A percentile compares a stretch with the other conserved stretches of the same genome.
Conservation (phyloP, 148 eudicot species). For the Rhododendron griersonianum region DNA sequence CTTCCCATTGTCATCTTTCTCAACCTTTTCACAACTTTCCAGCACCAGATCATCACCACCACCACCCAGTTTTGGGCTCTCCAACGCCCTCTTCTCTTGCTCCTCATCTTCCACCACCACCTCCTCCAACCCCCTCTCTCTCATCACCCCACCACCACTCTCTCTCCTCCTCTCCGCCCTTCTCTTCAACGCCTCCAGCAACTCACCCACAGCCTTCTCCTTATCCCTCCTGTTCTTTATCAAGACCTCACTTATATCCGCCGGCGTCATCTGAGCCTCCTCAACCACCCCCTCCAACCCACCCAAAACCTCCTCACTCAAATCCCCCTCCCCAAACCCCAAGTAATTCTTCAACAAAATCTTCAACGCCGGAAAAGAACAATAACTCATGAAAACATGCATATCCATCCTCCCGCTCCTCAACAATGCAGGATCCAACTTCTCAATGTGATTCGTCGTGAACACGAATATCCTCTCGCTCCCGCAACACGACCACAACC, state of each 20-base stretch:
- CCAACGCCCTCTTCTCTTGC: slow-evolving; percentile 87
- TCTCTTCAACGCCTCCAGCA: slow-evolving; percentile 48
- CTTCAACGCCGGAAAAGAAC: slow-evolving; percentile 46
- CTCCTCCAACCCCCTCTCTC: slow-evolving; percentile 12
- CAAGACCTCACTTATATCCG: slow-evolving; percentile 84
- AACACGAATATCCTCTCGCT: slow-evolving; percentile 91
- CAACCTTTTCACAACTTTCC: slow-evolving; percentile 8
- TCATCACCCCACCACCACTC: neutral
- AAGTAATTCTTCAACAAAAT: slow-evolving; percentile 67
- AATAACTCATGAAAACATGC: slow-evolving; percentile 80
- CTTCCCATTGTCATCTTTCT: slow-evolving; percentile 11
- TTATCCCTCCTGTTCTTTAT: slow-evolving; percentile 60
- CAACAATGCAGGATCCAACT: slow-evolving; percentile 82
- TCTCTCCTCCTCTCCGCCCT: slow-evolving; percentile 32
- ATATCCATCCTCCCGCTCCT: slow-evolving; percentile 95
- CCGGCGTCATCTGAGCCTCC: slow-evolving; percentile 75
- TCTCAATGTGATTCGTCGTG: slow-evolving; percentile 87
- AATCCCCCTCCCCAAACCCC: slow-evolving; percentile 38
- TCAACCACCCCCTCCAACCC: slow-evolving; percentile 39
- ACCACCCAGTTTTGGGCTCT: slow-evolving; percentile 30
- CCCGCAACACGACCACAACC: slow-evolving; percentile 96
- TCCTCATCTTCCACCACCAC: slow-evolving; percentile 51
- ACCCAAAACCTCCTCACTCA: slow-evolving; percentile 19
- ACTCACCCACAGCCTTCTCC: slow-evolving; percentile 43
- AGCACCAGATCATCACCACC: neutral